Evolutionary conservation across 2,329 filamentous ascomycete genomes (phyloP).

Genomic region (Lasiodiplodia citricola): DNA sequence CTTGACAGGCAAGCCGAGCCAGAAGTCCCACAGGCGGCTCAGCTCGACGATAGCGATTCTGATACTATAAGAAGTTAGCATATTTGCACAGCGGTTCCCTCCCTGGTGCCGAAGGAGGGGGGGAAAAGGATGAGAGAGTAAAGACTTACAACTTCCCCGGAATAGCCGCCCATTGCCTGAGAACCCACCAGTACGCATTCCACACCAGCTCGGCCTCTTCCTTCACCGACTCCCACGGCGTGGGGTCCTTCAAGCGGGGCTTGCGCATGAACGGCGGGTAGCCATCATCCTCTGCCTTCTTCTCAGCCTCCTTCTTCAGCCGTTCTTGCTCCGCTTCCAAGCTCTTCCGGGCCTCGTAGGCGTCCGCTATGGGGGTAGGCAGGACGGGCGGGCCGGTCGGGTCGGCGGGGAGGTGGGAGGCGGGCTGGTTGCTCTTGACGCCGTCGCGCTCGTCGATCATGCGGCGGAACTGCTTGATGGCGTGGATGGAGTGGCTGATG

Average conservation of each 20-base stretch:
- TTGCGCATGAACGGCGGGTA: slow-evolving; percentile 51
- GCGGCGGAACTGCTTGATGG: slow-evolving; percentile 73
- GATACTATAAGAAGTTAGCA: slow-evolving; percentile 43
- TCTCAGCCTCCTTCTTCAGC: slow-evolving; percentile 30
- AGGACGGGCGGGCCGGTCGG: not conserved
- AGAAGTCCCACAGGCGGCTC: slow-evolving; percentile 64
- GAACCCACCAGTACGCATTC: slow-evolving; percentile 67
- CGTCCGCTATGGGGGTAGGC: slow-evolving; percentile 30
- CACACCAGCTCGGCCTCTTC: slow-evolving; percentile 69
- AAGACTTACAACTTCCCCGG: slow-evolving; percentile 70
- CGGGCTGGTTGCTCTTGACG: slow-evolving; percentile 24
- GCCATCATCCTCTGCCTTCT: slow-evolving; percentile 46
- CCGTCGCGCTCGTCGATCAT: slow-evolving; percentile 53
- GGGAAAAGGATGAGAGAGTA: not conserved
- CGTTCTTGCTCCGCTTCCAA: slow-evolving; percentile 40
- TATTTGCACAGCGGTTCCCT: too few species aligned
- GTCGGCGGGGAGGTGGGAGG: not conserved
- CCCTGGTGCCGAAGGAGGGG: not conserved
- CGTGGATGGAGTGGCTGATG: slow-evolving; percentile 78
- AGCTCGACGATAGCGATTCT: slow-evolving; percentile 61
- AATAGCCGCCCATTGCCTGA: slow-evolving; percentile 71
- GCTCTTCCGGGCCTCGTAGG: slow-evolving; percentile 32
- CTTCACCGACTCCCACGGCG: slow-evolving; percentile 63
- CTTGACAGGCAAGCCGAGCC: slow-evolving; percentile 65
- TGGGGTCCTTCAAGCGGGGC: slow-evolving; percentile 48